These are phyloP conservation scores for Aspergillus heteromorphus DNA, from an alignment of 495 filamentous ascomycete genomes.

Conservation along the genomic window DNA sequence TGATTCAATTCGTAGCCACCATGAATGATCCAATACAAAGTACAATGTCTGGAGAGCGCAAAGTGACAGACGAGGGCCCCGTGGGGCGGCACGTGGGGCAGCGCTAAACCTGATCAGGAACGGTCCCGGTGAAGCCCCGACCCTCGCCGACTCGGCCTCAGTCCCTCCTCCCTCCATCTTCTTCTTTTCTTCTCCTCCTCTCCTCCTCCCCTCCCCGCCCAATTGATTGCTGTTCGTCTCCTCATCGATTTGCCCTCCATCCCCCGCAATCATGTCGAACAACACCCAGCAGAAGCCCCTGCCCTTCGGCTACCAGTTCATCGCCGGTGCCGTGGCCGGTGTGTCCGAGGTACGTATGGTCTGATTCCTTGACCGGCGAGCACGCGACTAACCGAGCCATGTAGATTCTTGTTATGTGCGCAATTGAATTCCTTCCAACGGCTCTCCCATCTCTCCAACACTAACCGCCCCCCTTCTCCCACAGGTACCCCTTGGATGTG, in stretches of 20 bases:
- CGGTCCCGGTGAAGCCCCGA: conserved; percentile 7
- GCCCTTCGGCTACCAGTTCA: conserved; percentile 82
- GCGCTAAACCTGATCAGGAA: conserved; percentile 4
- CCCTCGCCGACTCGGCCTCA: conserved; percentile 5
- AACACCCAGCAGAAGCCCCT: conserved; percentile 57
- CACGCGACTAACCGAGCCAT: conserved; percentile 23
- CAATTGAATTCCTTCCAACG: neutral
- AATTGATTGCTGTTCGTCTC: conserved; percentile 1
- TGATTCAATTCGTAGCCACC: too few species aligned
- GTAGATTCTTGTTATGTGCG: conserved; percentile 83
- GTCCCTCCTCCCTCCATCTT: conserved; percentile 9
- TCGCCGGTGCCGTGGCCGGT: conserved; percentile 83
- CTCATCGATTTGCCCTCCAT: neutral
- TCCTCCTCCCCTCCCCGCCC: neutral
- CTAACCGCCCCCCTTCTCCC: neutral
- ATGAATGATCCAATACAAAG: too few species aligned
- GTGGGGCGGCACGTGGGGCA: conserved; percentile 10
- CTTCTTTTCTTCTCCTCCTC: neutral
- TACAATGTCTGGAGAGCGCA: too few species aligned
- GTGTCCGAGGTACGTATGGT: conserved; percentile 72
- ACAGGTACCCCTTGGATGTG: conserved; percentile 91
- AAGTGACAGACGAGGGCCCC: neutral
- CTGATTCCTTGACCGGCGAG: conserved; percentile 8
- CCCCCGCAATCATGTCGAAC: conserved; percentile 49
- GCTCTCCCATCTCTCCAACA: neutral